Conservation (phyloP, 495 filamentous ascomycete genomes). For the Lophiotrema nucula region DNA sequence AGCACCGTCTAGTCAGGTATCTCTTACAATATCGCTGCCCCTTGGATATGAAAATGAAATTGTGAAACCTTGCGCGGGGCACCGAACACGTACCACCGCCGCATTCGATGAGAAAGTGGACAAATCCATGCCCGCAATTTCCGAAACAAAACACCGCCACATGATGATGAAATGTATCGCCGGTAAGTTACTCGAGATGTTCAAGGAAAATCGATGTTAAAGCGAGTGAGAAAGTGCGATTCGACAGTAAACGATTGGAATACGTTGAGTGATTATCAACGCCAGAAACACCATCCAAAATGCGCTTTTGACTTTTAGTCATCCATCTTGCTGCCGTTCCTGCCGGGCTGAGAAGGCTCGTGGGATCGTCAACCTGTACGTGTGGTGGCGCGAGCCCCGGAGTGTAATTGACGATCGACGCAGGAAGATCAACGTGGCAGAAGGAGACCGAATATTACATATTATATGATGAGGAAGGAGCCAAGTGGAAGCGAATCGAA, state of each 20-base stretch:
- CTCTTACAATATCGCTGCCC: constrained; percentile 4
- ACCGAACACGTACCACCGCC: background rate
- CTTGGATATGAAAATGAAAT: constrained; percentile 2
- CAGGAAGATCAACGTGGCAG: constrained; percentile 11
- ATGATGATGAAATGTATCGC: background rate
- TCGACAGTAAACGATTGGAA: constrained; percentile 13
- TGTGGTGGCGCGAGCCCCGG: constrained; percentile 25
- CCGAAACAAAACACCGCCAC: background rate
- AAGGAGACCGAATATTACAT: constrained; percentile 18
- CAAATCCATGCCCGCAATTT: background rate
- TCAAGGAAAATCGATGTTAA: background rate
- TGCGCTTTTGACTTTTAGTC: constrained; percentile 25
- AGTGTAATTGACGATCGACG: constrained; percentile 19
- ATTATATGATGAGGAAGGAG: constrained; percentile 13
- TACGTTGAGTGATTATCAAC: constrained; percentile 19
- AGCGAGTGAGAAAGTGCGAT: constrained; percentile 12
- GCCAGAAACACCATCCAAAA: constrained; percentile 32
- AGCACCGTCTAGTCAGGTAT: constrained; percentile 13
- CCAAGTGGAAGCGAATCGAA: constrained; percentile 14
- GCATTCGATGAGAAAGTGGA: background rate
- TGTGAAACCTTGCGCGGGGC: background rate
- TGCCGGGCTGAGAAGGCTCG: constrained; percentile 17
- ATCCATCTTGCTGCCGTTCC: constrained; percentile 16
- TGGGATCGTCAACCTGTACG: constrained; percentile 26
- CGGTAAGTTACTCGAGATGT: background rate